Percentiles rank a stretch among this genome's conserved stretches.
Conservation (phyloP, 1,139 yeast genomes). For the Pichia sp. region DNA sequence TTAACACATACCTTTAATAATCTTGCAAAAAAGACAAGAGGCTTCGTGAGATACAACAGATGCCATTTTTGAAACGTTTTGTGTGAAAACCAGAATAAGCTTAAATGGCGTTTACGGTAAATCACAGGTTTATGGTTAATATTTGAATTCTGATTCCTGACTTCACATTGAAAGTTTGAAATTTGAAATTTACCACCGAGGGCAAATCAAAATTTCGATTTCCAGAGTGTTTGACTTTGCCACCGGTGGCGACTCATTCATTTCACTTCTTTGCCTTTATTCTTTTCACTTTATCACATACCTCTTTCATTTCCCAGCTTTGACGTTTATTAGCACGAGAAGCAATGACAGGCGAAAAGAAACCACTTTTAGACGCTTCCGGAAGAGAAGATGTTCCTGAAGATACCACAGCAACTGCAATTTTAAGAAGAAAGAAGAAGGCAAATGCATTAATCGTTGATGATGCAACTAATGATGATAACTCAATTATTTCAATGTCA, state of each 20-base stretch:
- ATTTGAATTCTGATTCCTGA: neutral
- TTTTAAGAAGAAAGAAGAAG: slow-evolving; percentile 95
- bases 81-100: neutral
- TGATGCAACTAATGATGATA: slow-evolving; percentile 96
- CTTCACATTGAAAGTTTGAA: neutral
- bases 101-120: neutral
- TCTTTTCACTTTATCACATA: neutral
- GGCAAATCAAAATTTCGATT: neutral
- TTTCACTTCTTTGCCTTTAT: neutral
- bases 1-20: slow-evolving; percentile 58
- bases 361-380: slow-evolving; percentile 31
- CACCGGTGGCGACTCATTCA: neutral
- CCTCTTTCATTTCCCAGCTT: neutral
- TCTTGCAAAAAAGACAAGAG: slow-evolving; percentile 84
- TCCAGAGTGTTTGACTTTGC: neutral
- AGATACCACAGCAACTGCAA: slow-evolving; percentile 95
- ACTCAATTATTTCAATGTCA: slow-evolving; percentile 91
- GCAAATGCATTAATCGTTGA: slow-evolving; percentile 91
- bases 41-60: slow-evolving; percentile 34
- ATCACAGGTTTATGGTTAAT: too few relatives aligned
- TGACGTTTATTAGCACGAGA: neutral
- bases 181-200: neutral
- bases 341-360: slow-evolving; percentile 24
- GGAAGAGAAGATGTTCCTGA: slow-evolving; percentile 30
- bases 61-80: slow-evolving; percentile 23